A percentile compares a stretch with the other conserved stretches of the same genome.
Evolutionary conservation across 768 basidiomycete species (phyloP).

Genomic region (Russula earlei): DNA sequence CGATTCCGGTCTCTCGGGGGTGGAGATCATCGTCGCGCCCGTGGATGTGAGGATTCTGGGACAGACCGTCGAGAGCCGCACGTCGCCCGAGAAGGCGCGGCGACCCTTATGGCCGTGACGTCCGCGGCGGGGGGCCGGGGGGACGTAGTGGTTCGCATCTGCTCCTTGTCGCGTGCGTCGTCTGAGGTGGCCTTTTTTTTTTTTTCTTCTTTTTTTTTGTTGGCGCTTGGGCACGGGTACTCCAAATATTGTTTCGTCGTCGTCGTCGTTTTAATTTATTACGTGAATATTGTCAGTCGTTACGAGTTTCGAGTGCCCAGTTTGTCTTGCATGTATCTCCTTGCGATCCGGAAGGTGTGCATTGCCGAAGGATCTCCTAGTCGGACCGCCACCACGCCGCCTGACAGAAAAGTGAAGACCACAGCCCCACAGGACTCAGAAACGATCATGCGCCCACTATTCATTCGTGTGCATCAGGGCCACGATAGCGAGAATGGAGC

Average conservation of each 20-base stretch:
- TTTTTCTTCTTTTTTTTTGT: neutral
- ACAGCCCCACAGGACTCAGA: too few species aligned
- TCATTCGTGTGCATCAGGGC: too few species aligned
- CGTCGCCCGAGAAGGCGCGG: constrained; percentile 10
- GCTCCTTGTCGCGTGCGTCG: neutral
- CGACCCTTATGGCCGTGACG: neutral
- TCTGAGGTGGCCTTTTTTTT: neutral
- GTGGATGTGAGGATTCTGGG: neutral
- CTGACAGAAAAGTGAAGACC: too few species aligned
- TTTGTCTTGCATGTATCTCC: neutral
- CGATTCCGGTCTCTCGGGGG: neutral
- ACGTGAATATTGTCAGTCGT: neutral
- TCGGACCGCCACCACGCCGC: neutral
- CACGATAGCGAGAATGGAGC: too few species aligned
- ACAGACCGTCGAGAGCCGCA: constrained; percentile 7
- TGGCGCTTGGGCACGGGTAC: neutral
- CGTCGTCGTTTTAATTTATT: neutral
- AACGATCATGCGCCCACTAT: too few species aligned
- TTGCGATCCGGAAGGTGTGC: neutral
- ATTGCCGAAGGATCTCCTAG: neutral
- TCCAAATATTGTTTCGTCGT: neutral
- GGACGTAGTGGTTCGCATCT: too few species aligned
- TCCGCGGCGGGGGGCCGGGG: too few species aligned
- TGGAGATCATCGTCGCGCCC: constrained; percentile 4
- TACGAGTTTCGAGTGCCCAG: neutral